Percentiles rank a stretch among this genome's conserved stretches.
These are phyloP conservation scores for Bretschneidera sinensis DNA, from an alignment of 345 rosid species.

Conservation along the genomic window DNA sequence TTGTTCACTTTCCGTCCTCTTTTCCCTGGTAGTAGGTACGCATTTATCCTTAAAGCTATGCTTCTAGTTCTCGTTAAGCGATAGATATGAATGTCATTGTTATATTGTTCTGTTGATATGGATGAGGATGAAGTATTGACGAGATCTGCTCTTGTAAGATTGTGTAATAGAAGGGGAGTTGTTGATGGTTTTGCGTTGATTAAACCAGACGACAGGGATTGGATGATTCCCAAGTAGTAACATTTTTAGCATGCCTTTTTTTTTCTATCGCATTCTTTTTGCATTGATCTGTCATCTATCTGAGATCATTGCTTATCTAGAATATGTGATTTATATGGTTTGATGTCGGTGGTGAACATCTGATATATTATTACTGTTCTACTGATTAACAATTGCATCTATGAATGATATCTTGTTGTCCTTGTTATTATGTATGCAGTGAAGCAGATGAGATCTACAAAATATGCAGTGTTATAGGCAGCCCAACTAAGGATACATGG, in stretches of 20 bases:
- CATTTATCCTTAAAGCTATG: neutral
- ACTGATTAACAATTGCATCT: too few relatives aligned
- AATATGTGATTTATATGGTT: too few relatives aligned
- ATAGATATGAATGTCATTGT: neutral
- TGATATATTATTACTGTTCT: too few relatives aligned
- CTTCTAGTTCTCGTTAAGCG: too few relatives aligned
- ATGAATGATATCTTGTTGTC: too few relatives aligned
- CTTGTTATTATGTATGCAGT: slow-evolving; percentile 40
- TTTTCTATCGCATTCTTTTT: neutral
- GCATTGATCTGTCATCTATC: too few relatives aligned
- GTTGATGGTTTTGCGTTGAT: neutral
- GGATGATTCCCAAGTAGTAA: too few relatives aligned
- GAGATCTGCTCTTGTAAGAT: neutral
- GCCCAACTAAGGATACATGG: slow-evolving; percentile 78
- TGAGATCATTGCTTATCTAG: too few relatives aligned
- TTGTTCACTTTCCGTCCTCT: slow-evolving; percentile 74
- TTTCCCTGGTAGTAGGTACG: slow-evolving; percentile 82
- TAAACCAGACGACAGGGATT: too few relatives aligned
- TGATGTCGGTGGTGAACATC: too few relatives aligned
- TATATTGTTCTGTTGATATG: neutral
- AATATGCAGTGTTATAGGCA: slow-evolving; percentile 84
- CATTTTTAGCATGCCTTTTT: too few relatives aligned
- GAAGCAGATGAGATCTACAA: slow-evolving; percentile 96
- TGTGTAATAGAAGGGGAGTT: neutral
- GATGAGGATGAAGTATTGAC: neutral